These are phyloP conservation scores for Aspergillus funiculosus DNA, from an alignment of 495 filamentous ascomycete species.

Conservation along the genomic window DNA sequence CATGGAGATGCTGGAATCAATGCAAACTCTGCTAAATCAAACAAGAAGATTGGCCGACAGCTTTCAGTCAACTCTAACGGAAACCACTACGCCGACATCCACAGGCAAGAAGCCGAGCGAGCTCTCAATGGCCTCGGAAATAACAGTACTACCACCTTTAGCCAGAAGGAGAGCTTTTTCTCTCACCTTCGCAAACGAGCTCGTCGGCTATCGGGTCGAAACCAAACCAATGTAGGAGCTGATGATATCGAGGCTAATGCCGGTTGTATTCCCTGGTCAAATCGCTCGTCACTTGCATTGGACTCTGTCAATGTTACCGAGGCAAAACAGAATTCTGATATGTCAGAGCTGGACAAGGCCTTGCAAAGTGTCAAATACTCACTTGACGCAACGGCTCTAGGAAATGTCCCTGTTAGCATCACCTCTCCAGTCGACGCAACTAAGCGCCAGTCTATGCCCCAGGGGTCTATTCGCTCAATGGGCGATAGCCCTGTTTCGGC, in stretches of 20 bases:
- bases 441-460: constrained; percentile 70
- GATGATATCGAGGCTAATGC: constrained; percentile 91
- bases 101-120: constrained; percentile 85
- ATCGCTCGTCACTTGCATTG: constrained; percentile 76
- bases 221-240: constrained; percentile 65
- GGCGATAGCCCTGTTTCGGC: constrained; percentile 56
- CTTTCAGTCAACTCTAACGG: constrained; percentile 91
- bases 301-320: constrained; percentile 54
- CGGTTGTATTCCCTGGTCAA: constrained; percentile 82
- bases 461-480: constrained; percentile 56
- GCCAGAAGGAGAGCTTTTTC: constrained; percentile 91
- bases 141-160: constrained; percentile 56
- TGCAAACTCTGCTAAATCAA: constrained; percentile 49
- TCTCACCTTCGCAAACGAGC: constrained; percentile 94
- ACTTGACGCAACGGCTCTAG: constrained; percentile 47
- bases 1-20: constrained; percentile 27
- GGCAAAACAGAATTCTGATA: constrained; percentile 44
- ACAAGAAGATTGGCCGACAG: constrained; percentile 94
- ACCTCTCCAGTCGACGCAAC: constrained; percentile 44
- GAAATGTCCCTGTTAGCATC: constrained; percentile 45
- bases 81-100: constrained; percentile 81
- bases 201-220: constrained; percentile 82
- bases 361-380: constrained; percentile 64
- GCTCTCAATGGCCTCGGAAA: constrained; percentile 72
- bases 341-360: constrained; percentile 71